Conservation (phyloP, 2,329 filamentous ascomycete genomes). For the Pyrenochaeta sp. region DNA sequence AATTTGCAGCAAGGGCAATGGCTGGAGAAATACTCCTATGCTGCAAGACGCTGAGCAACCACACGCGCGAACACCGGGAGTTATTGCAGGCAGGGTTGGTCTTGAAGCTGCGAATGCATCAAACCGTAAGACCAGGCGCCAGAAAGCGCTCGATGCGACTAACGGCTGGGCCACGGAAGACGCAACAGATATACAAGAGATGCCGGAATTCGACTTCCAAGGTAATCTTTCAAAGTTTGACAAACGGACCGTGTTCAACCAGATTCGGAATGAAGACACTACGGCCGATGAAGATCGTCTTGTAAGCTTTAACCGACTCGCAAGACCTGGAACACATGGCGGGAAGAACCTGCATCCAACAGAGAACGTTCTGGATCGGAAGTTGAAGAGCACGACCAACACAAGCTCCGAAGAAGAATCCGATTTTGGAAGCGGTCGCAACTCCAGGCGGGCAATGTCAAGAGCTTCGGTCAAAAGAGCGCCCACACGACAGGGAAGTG, state of each 20-base stretch:
- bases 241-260: slow-evolving; percentile 88
- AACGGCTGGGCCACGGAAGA: slow-evolving; percentile 97
- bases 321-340: slow-evolving; percentile 58
- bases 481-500: slow-evolving; percentile 50
- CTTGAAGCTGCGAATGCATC: slow-evolving; percentile 46
- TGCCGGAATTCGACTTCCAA: slow-evolving; percentile 94
- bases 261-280: slow-evolving; percentile 87
- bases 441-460: slow-evolving; percentile 49
- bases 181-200: slow-evolving; percentile 89
- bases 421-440: slow-evolving; percentile 48
- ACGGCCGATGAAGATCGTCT: slow-evolving; percentile 90
- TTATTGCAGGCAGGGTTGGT: slow-evolving; percentile 48
- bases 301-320: slow-evolving; percentile 82
- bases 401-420: slow-evolving; percentile 47
- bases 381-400: slow-evolving; percentile 44
- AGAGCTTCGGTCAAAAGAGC: slow-evolving; percentile 48
- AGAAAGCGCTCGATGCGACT: slow-evolving; percentile 62
- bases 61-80: slow-evolving; percentile 44
- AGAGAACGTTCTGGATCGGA: slow-evolving; percentile 83
- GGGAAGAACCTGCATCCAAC: slow-evolving; percentile 92
- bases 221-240: slow-evolving; percentile 92
- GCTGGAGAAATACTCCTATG: slow-evolving; percentile 73
- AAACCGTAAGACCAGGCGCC: slow-evolving; percentile 54
- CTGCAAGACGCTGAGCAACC: slow-evolving; percentile 64
- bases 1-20: slow-evolving; percentile 61